A percentile compares a stretch with the other conserved stretches of the same genome.
Conservation (phyloP, 2,329 filamentous ascomycete species). For the Cladosporium sp. region DNA sequence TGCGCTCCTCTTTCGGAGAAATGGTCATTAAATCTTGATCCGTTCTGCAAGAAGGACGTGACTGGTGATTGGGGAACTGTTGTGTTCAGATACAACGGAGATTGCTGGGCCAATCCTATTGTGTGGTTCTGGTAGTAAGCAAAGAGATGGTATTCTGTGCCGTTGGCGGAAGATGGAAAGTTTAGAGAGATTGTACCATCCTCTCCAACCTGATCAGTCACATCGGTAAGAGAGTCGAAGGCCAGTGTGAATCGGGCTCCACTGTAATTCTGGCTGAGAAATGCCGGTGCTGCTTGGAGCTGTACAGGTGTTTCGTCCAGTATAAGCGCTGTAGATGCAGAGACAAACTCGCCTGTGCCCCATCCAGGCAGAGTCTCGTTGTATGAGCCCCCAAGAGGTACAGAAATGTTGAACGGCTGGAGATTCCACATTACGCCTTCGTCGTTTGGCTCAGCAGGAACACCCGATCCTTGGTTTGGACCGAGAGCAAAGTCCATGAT, state of each 20-base stretch:
- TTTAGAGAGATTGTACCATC: slow-evolving; percentile 23
- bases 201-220: slow-evolving; percentile 24
- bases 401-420: slow-evolving; percentile 25
- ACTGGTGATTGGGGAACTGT: slow-evolving; percentile 21
- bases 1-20: slow-evolving; percentile 29
- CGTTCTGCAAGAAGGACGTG: slow-evolving; percentile 28
- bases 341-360: slow-evolving; percentile 32
- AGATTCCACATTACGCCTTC: slow-evolving; percentile 36
- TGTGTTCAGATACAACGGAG: slow-evolving; percentile 23
- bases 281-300: slow-evolving; percentile 15
- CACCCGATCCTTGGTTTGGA: slow-evolving; percentile 46
- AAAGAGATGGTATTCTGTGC: slow-evolving; percentile 26
- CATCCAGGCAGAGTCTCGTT: slow-evolving; percentile 36
- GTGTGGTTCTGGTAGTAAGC: slow-evolving; percentile 29
- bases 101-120: slow-evolving; percentile 29
- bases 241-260: slow-evolving; percentile 24
- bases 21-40: slow-evolving; percentile 33
- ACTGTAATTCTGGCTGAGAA: slow-evolving; percentile 15
- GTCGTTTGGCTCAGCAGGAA: slow-evolving; percentile 34
- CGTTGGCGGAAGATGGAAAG: slow-evolving; percentile 21
- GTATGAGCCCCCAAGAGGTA: slow-evolving; percentile 29
- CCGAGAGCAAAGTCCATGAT: slow-evolving; percentile 46
- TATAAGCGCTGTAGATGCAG: slow-evolving; percentile 18
- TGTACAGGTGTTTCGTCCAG: slow-evolving; percentile 12
- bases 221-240: slow-evolving; percentile 24